Base-by-base conservation (phyloP, 805 yeast genomes). In the Scheffersomyces coipomensis region DNA sequence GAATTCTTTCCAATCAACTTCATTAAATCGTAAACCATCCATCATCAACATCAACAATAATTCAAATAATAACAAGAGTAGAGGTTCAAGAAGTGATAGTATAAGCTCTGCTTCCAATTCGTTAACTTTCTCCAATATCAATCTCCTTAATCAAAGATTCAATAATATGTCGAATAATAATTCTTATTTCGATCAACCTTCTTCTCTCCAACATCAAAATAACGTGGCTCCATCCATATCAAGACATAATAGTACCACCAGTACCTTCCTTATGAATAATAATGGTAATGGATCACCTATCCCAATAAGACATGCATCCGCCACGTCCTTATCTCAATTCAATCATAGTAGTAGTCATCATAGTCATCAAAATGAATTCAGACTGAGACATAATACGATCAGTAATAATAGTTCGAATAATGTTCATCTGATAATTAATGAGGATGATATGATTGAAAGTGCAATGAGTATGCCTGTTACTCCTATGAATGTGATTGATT, bases 111-210 rank as follows among this genome's bases (percentile, higher is more conserved):
- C 50, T 3, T 37, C 43, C 12, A 42, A 34, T 30, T 48, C 60
- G 6, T 47, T 56, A 16, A 58, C 62, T 4, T 51, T 59, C 2
- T 39, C 54, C 19, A 61, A 58, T 45, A 45, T 52, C 25, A 53
- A 48, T 33, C 34, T 52, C 3, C 44, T 60, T 29, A 58, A 57
- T 38, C 54, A 51, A 33, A 43, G 53, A 24, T 51, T 49, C 38
- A 34, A 27, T 15, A 27, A n/a, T 27, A 27, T 22, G 21, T 40
- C 45, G 3, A 38, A 27, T 29, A 26, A 37, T 5, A 32, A 29
- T 26, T 42, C 51, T 8, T 60, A 48, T 46, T 57, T 58, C 37
- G 60, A 55, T 34, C 48, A 42, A 29, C 45, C 38, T 9, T 24
- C 33, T 24, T 40, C 29, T 27, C 29, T 22, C 29, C 33, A 29